Evolutionary conservation across 768 basidiomycete genomes (phyloP).

Genomic region (Rhizopogon roseolus): DNA sequence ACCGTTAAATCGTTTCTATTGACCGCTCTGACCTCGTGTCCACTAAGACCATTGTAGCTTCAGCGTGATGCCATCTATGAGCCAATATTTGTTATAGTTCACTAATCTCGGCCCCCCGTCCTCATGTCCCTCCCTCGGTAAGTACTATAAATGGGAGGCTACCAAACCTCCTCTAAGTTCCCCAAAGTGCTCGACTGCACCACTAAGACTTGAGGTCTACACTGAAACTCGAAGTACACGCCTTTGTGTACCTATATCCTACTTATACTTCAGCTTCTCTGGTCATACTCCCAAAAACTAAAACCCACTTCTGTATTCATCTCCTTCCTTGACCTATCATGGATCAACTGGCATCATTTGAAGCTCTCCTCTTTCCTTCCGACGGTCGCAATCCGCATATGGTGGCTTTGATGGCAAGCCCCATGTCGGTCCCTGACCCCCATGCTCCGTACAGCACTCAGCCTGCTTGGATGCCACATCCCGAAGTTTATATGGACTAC

Average conservation of each 20-base stretch:
- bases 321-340: slow-evolving; percentile 31
- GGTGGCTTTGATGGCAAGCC: slow-evolving; percentile 74
- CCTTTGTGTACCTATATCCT: slow-evolving; percentile 3
- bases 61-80: neutral
- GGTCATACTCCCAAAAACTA: neutral
- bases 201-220: slow-evolving; percentile 12
- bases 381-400: slow-evolving; percentile 73
- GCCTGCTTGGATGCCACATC: slow-evolving; percentile 69
- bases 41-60: neutral
- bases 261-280: slow-evolving; percentile 16
- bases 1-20: neutral
- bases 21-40: slow-evolving; percentile 32
- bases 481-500: slow-evolving; percentile 83
- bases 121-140: slow-evolving; percentile 26
- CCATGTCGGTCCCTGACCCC: slow-evolving; percentile 35
- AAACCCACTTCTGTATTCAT: slow-evolving; percentile 7
- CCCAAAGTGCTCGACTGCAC: slow-evolving; percentile 18
- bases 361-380: slow-evolving; percentile 74
- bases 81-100: neutral
- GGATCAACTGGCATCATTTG: slow-evolving; percentile 61
- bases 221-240: slow-evolving; percentile 12
- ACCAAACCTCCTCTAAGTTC: slow-evolving; percentile 13
- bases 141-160: slow-evolving; percentile 5
- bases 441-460: slow-evolving; percentile 40
- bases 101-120: slow-evolving; percentile 27